Base-by-base conservation (phyloP, 495 filamentous ascomycete genomes). In the Acidomyces sp. region DNA sequence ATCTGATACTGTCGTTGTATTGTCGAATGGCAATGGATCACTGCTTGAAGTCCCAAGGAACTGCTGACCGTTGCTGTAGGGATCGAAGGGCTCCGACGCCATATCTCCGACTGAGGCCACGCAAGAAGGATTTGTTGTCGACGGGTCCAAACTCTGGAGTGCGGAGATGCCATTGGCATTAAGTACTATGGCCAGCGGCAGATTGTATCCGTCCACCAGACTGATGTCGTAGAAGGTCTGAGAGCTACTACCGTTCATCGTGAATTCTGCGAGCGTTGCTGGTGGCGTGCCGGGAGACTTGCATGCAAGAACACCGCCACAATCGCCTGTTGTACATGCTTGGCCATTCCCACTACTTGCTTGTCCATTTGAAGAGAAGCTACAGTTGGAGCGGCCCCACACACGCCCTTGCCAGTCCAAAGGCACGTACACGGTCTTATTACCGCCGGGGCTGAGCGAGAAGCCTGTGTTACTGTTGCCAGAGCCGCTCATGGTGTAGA, bases 341-440 rank as follows among this genome's bases (percentile, higher is more conserved):
- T 17, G 60, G 11, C 67, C 67, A 20, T 64, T 64, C 44, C 64
- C 63, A 36, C 58, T 47, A 20, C 71, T 64, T 12, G 61, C 70
- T 24, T 62, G 72, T 3, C 74, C 77, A 17, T 65, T 65, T 17
- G 56, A 57, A 54, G 73, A 72, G 55, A 82, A 82, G 29, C 68
- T 81, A 63, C 82, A 88, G 56, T 88, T 87, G 17, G 82, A 85
- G 36, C 82, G 63, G 15, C 76, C 82, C 82, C 82, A 87, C 11
- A 88, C 63, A 28, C 83, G 72, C 4, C 82, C 82, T 47, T 80
- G 73, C 83, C 82, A 88, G 48, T 81, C 71, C 17, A 63, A 62
- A 35, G 68, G 66, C 31, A 88, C 77, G 15, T 59, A 72, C 31
- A 81, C 57, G 30, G 61, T 60, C 36, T 39, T 66, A 19, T 61